Evolutionary conservation across 257 asterid species (phyloP).

Genomic region (Handroanthus guayacan): DNA sequence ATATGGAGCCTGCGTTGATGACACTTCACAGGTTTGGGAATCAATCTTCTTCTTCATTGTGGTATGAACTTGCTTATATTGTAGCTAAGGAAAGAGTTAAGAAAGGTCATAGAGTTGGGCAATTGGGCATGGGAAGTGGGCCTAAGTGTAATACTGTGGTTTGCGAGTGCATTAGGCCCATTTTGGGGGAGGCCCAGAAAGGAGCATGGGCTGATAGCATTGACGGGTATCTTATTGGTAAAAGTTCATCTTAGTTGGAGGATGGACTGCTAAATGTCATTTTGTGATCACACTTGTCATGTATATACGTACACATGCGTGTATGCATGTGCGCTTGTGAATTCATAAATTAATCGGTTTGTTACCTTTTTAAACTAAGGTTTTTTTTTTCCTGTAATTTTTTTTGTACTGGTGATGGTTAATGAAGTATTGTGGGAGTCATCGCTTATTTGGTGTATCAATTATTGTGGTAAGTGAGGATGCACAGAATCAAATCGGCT

Average conservation of each 20-base stretch:
- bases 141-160: conserved; percentile 69
- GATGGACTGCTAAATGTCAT: neutral
- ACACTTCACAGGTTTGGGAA: conserved; percentile 76
- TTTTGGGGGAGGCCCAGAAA: conserved; percentile 46
- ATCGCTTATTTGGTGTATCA: neutral
- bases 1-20: conserved; percentile 64
- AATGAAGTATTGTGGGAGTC: no score
- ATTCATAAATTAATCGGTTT: neutral
- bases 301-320: neutral
- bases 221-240: conserved; percentile 46
- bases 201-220: conserved; percentile 79
- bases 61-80: conserved; percentile 77
- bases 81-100: conserved; percentile 73
- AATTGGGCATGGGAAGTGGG: conserved; percentile 85
- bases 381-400: neutral
- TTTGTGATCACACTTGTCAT: neutral
- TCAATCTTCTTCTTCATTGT: conserved; percentile 71
- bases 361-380: neutral
- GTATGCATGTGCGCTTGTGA: neutral
- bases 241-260: conserved; percentile 16
- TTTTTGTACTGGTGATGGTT: neutral
- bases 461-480: no score
- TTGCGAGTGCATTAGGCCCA: conserved; percentile 68
- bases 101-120: conserved; percentile 75
- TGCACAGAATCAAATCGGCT: no score